These are phyloP conservation scores for Amphicarpaea edgeworthii DNA, from an alignment of 306 rosid genomes.

Conservation along the genomic window DNA sequence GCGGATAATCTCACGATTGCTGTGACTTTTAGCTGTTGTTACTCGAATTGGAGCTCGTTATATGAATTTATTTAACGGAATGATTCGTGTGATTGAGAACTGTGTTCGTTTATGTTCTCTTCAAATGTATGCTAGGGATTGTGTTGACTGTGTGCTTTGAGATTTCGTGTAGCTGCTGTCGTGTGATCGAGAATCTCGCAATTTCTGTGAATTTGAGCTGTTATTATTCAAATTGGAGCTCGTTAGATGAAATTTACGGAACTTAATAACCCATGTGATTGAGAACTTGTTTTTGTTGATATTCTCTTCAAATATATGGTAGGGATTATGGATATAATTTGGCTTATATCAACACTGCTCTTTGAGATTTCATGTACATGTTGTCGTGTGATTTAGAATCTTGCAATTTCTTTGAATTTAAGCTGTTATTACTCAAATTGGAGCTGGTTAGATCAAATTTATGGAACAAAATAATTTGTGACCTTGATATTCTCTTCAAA, in stretches of 20 bases:
- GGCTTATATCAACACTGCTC: not conserved
- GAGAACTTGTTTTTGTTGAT: conserved; percentile 15
- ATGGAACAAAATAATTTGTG: not conserved
- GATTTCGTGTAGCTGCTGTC: not conserved
- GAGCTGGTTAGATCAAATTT: conserved; percentile 24
- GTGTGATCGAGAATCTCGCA: not conserved
- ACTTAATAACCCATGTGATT: not conserved
- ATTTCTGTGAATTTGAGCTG: conserved; percentile 6
- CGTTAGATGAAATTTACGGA: conserved; percentile 12
- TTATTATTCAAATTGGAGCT: conserved; percentile 24
- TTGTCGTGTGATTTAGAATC: not conserved
- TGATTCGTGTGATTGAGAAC: conserved; percentile 9
- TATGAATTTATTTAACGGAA: conserved; percentile 10
- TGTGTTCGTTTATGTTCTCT: conserved; percentile 21
- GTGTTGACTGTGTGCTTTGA: not conserved
- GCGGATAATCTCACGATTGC: not conserved
- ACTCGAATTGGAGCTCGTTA: conserved; percentile 19
- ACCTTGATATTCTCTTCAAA: conserved; percentile 5
- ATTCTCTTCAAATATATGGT: conserved; percentile 17
- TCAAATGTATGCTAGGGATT: conserved; percentile 28
- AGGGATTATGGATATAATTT: not conserved
- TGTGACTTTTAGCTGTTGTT: conserved; percentile 18
- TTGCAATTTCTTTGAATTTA: not conserved
- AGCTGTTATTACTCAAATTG: conserved; percentile 14
- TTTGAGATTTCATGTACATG: not conserved